These are phyloP conservation scores for Globisporangium emineosum DNA, from an alignment of 352 stramenopile genomes.

Conservation along the genomic window DNA sequence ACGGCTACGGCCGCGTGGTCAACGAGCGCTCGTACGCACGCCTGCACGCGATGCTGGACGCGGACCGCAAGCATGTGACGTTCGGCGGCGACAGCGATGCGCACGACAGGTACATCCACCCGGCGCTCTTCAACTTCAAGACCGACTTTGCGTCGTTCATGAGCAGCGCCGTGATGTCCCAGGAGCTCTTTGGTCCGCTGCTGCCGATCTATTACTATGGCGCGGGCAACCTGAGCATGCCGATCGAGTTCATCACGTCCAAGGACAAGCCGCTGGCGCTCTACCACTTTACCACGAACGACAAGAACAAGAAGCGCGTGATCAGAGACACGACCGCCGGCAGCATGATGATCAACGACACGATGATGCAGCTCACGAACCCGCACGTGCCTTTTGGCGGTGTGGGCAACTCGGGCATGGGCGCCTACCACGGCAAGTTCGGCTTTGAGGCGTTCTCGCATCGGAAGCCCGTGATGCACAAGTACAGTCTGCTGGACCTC, in stretches of 20 bases:
- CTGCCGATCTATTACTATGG: slow-evolving; percentile 90
- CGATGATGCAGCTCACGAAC: slow-evolving; percentile 70
- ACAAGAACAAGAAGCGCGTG: slow-evolving; percentile 36
- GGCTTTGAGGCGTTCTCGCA: slow-evolving; percentile 82
- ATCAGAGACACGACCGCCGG: slow-evolving; percentile 55
- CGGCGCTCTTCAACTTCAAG: slow-evolving; percentile 90
- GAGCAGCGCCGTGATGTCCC: slow-evolving; percentile 67
- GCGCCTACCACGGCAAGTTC: slow-evolving; percentile 77
- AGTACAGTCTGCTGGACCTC: slow-evolving; percentile 53
- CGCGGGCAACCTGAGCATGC: slow-evolving; percentile 23
- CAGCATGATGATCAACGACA: slow-evolving; percentile 78
- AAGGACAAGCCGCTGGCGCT: slow-evolving; percentile 79
- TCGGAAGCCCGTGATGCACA: slow-evolving; percentile 64
- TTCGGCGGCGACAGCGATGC: slow-evolving; percentile 59
- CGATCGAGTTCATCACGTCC: slow-evolving; percentile 35
- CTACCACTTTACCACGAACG: slow-evolving; percentile 74
- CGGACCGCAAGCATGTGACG: slow-evolving; percentile 51
- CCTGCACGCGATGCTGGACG: slow-evolving; percentile 42
- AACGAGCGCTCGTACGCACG: slow-evolving; percentile 16
- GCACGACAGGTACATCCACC: slow-evolving; percentile 74
- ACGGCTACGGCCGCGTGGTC: slow-evolving; percentile 42
- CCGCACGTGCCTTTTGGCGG: slow-evolving; percentile 78
- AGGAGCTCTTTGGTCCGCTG: slow-evolving; percentile 97
- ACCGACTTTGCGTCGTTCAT: slow-evolving; percentile 46
- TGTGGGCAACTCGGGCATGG: slow-evolving; percentile 77